Evolutionary conservation across 2,329 filamentous ascomycete genomes (phyloP), one percentile per base, ranked within the genome.

Genomic region (Fonsecaea pugnacius): DNA sequence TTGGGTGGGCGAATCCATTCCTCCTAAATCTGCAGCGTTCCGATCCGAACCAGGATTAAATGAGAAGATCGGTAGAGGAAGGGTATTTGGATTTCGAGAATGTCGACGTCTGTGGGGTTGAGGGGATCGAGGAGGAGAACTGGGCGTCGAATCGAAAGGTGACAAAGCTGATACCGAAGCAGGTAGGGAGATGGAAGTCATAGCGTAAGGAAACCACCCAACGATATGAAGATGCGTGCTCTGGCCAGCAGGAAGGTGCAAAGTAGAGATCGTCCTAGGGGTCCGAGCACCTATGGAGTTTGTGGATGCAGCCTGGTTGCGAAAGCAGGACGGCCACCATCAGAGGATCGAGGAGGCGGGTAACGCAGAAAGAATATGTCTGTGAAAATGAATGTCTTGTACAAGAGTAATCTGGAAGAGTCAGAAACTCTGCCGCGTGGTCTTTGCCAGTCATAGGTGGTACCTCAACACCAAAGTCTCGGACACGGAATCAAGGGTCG

Each of bases 141-240:
- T 33, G 21, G 59, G 58, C 30, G 43, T 21, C 14, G 63, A 40
- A 55, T 66, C 61, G 56, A 67, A 66, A 10, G 63, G 64, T 18
- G 65, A 66, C 32, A 64, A 46, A 21, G 58, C 56, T 18, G 68
- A 58, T 24, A 61, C 55, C 6, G 65, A 6, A 32, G 68, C 38
- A 61, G 69, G 65, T 18, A 70, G 18, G 40, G 70, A 69, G 48
- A 70, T 60, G 4, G 70, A 71, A 55, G 50, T 43, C 65, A 46
- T 60, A 27, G 64, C 90, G 9, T 85, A 87, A 78, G 84, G 83
- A 78, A 75, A 77, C 48, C 66, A 61, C 63, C 63, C 60, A 53
- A 62, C 18, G 51, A 50, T 30, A 33, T 43, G 46, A 38, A 21
- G 43, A 50, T 51, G 58, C 48, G 32, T 63, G 53, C 35, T 62